Base-by-base conservation (phyloP, 1,284 basidiomycete species). In the Cronartium quercuum region DNA sequence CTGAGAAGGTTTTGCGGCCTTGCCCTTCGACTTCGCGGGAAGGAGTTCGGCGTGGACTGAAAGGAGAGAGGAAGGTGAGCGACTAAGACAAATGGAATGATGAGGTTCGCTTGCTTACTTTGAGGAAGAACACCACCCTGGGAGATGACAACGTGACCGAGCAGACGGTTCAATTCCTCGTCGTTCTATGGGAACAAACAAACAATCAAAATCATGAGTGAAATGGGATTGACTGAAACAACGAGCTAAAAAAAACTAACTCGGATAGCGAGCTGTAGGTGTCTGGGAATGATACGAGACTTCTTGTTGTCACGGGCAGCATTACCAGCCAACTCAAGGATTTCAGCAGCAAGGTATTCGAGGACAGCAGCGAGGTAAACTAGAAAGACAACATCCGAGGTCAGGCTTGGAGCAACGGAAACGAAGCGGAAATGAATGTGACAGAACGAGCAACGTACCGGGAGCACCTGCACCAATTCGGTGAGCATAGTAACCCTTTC, bases 211-310 rank as follows among this genome's bases (percentile, higher is more conserved):
- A 35, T 29, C 24, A 2, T 6, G 18, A 29, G 24, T 18, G 37
- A 61, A 61, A 13, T 18, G 6, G 60, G 4, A 35, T n/a, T n/a
- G n/a, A n/a, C n/a, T n/a, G n/a, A n/a, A n/a, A n/a, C n/a, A n/a
- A n/a, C n/a, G n/a, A n/a, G n/a, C n/a, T 18, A 13, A 34, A 38
- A 35, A 34, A 21, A 12, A 38, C 60, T 61, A 12, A 61, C 62
- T 64, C 91, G 87, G 83, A 94, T 92, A 78, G 91, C 92, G 77
- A 94, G 89, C 82, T 93, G 91, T 76, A 94, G 82, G 83, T 94
- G 91, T 81, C 92, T 87, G 76, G 92, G 92, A 15, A 92, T 90
- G 82, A 94, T 93, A 89, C 91, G 91, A 81, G 90, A 89, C 86
- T 94, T 86, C 86, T 88, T 88, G 84, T 89, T 88, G 79, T 89